Base-by-base conservation (phyloP, 2,329 filamentous ascomycete species). In the Ophiocordyceps australis region DNA sequence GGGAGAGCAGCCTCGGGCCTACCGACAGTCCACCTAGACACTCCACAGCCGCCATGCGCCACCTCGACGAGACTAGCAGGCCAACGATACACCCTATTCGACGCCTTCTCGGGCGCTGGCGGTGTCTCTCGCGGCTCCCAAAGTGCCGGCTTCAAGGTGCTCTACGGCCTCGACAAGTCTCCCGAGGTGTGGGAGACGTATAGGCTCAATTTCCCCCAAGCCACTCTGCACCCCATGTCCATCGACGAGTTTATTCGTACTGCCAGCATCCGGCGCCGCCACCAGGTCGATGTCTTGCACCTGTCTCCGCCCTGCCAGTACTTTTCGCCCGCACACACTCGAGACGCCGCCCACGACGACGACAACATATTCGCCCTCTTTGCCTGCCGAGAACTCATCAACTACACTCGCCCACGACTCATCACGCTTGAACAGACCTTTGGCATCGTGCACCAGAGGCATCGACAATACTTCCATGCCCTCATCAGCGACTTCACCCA, bases 371-470 rank as follows among this genome's bases (percentile, higher is more conserved):
- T 70, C 2, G 59, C 59, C 1, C 40, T 73, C 0, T 66, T 62
- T 32, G 51, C 58, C 0, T 67, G 65, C 26, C 49, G 55, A 2
- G 45, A 61, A 4, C 45, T 83, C 0, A 49, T 86, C 1, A 47
- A 59, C 5, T 61, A 62, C 19, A 44, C 62, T 0, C 62, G 59
- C 0, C 80, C 82, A 0, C 60, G 81, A 0, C 41, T 89, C 0
- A 63, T 80, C 2, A 91, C 80, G 0, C 52, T 91, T 1, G 82
- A 92, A 38, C 76, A 92, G 40, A 85, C 81, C 0, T 72, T 68
- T 27, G 80, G 79, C 0, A 59, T 91, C 1, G 45, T 65, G 0
- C 53, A 58, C 14, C 47, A 61, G 0, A 46, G 55, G 1, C 69
- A 74, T 28, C 44, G 50, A 9, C 46, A 52, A 0, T 71, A 64